Evolutionary conservation across 176 grass and related monocot species (phyloP), one percentile per base, ranked within the genome.

Genomic region (Ensete ventricosum): DNA sequence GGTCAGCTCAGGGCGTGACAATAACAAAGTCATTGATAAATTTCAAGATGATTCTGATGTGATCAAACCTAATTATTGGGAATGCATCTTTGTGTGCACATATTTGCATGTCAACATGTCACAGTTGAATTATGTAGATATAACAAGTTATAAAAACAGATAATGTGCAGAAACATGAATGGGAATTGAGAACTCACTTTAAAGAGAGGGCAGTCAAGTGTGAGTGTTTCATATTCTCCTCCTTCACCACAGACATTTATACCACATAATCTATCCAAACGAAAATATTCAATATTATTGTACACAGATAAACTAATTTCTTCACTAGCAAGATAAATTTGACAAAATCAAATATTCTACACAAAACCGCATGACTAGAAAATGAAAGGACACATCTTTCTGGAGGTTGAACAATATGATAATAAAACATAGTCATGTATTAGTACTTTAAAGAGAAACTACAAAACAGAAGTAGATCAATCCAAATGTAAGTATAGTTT

Each of bases 221-320:
- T 98, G 78, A 98, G 71, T 62, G 94, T 93, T 89, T 98, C 94
- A 68, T 98, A 98, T 85, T 98, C 94, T 87, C 94, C 90, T 82
- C 90, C 94, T 93, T 98, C 90, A 67, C 94, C 88, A 70, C 90
- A 93, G 54, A 98, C 90, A 85, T 98, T 92, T 89, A 98, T 98
- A 80, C 90, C 94, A 90, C 82, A 98, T 88, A 77, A 84, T 86
- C 90, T 98, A 50, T 51, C 23, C 67, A 70, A 70, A 70, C 12
- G 16, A 1, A 51, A 43, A 70, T 11, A 70, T 70, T 51, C 43
- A 52, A 14, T 50, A 19, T 70, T 50, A 70, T n/a, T 11, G 5
- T 52, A 50, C 1, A 1, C 0, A 60, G 9, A 50, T 22, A 70
- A 70, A 13, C 34, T 2, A 51, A 70, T 13, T 70, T 21, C 48